A percentile compares a stretch with the other conserved stretches of the same genome.
Conservation (phyloP, 225 moss, liverwort and hornwort species). For the Anthoceros angustus region DNA sequence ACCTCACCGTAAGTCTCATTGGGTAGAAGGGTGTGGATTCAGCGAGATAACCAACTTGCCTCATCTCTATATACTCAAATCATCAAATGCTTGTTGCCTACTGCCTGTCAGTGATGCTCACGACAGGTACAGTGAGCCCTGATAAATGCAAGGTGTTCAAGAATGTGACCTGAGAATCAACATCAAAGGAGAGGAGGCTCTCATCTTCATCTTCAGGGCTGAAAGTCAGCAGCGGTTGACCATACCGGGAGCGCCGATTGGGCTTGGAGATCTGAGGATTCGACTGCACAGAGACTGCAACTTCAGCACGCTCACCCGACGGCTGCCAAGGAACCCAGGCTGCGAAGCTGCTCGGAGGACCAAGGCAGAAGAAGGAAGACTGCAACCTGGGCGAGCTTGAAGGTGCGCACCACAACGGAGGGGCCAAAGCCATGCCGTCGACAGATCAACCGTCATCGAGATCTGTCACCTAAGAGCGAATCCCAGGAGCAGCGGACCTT, state of each 20-base stretch:
- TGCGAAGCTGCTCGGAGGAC: background rate
- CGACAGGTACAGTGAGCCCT: background rate
- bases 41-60: background rate
- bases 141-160: background rate
- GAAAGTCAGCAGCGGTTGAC: background rate
- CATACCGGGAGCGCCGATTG: background rate
- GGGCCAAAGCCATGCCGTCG: background rate
- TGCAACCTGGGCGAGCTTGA: background rate
- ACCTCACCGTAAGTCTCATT: background rate
- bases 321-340: background rate
- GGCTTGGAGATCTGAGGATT: slow-evolving; percentile 4
- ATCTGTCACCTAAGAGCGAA: too few relatives aligned
- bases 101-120: background rate
- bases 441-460: too few relatives aligned
- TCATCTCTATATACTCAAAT: too few relatives aligned
- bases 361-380: background rate
- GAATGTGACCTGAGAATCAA: background rate
- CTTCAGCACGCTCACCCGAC: background rate
- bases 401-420: background rate
- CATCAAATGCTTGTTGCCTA: background rate
- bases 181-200: background rate
- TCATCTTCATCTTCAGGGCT: background rate
- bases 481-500: too few relatives aligned
- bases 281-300: background rate
- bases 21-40: too few relatives aligned